Conservation (phyloP, 2,329 filamentous ascomycete species). For the Gyromitra esculenta region DNA sequence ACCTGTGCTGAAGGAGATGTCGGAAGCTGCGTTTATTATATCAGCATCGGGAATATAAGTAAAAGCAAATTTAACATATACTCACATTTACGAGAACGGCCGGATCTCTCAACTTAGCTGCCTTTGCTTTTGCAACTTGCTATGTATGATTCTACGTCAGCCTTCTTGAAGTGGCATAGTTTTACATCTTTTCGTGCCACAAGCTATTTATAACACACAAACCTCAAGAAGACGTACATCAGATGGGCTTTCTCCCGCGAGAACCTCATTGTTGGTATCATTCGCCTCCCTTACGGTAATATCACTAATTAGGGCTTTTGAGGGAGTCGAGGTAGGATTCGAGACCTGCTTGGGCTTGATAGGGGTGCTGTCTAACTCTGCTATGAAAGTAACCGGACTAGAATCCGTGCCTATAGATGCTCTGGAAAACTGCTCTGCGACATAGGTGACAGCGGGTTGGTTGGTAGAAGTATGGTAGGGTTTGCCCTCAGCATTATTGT, state of each 20-base stretch:
- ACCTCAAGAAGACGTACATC: slow-evolving; percentile 24
- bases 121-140: slow-evolving; percentile 21
- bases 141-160: slow-evolving; percentile 1
- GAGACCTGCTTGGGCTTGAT: slow-evolving; percentile 12
- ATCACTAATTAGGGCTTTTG: slow-evolving; percentile 9
- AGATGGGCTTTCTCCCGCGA: slow-evolving; percentile 20
- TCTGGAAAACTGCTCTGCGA: background rate
- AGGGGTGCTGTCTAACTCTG: slow-evolving; percentile 44
- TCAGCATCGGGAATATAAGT: background rate
- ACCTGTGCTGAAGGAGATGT: slow-evolving; percentile 46
- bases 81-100: slow-evolving; percentile 42
- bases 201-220: background rate
- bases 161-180: background rate
- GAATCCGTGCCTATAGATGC: slow-evolving; percentile 9
- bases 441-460: background rate
- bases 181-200: background rate
- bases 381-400: slow-evolving; percentile 26
- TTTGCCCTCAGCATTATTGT: slow-evolving; percentile 13
- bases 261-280: slow-evolving; percentile 9
- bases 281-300: slow-evolving; percentile 12
- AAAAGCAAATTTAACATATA: background rate
- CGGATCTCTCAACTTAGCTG: slow-evolving; percentile 37
- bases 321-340: background rate
- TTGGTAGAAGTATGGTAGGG: slow-evolving; percentile 3
- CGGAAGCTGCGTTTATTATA: slow-evolving; percentile 31